These are phyloP conservation scores for Globisporangium viniferum DNA, from an alignment of 352 stramenopile genomes.

Conservation along the genomic window DNA sequence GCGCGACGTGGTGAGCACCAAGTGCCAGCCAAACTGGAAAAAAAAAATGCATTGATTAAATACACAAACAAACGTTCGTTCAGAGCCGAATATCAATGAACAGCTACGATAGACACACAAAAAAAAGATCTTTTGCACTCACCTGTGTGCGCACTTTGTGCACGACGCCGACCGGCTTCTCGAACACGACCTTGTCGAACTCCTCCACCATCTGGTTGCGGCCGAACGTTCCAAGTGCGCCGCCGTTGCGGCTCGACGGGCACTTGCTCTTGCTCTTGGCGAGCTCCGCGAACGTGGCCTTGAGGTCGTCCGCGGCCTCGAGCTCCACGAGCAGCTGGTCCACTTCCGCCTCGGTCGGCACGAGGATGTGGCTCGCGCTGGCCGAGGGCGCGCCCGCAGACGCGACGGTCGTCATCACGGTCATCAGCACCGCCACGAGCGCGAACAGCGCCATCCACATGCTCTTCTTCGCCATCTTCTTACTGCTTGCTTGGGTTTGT, in stretches of 20 bases:
- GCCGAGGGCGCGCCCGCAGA: conserved; percentile 31
- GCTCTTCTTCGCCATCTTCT: conserved; percentile 20
- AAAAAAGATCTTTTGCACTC: conserved; percentile 8
- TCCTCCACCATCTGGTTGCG: conserved; percentile 71
- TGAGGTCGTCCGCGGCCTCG: conserved; percentile 40
- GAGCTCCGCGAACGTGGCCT: conserved; percentile 45
- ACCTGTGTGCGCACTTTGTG: conserved; percentile 81
- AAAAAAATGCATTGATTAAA: neutral
- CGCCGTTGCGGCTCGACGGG: conserved; percentile 56
- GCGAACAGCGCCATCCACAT: conserved; percentile 33
- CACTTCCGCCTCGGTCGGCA: conserved; percentile 53
- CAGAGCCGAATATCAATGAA: neutral
- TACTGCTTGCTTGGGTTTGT: neutral
- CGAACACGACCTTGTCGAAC: conserved; percentile 80
- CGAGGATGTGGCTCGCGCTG: conserved; percentile 77
- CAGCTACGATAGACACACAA: neutral
- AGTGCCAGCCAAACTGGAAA: conserved; percentile 72
- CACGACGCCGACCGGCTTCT: conserved; percentile 53
- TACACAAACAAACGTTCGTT: neutral
- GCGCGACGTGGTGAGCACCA: conserved; percentile 39
- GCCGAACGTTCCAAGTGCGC: conserved; percentile 63
- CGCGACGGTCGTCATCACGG: conserved; percentile 25
- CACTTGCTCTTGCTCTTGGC: conserved; percentile 71
- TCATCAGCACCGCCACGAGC: conserved; percentile 28
- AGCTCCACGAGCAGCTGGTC: conserved; percentile 53